Evolutionary conservation across 306 rosid species (phyloP).

Genomic region (Oxytropis ochrocephala): DNA sequence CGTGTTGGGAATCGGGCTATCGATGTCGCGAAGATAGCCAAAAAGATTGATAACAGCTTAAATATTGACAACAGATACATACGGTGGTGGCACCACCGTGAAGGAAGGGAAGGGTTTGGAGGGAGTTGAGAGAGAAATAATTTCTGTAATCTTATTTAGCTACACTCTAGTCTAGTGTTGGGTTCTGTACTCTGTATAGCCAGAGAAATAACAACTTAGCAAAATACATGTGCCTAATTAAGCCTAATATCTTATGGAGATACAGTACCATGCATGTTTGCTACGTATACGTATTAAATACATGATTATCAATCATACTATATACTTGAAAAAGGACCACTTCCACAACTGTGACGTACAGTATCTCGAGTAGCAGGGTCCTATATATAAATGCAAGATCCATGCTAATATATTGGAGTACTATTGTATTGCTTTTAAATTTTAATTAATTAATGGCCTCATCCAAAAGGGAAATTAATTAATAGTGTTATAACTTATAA

Average conservation of each 20-base stretch:
- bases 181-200: not conserved
- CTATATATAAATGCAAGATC: not conserved
- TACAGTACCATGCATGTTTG: constrained; percentile 35
- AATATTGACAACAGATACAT: too few species aligned
- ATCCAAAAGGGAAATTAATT: not conserved
- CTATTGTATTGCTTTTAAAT: too few species aligned
- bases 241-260: too few species aligned
- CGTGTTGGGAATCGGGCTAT: too few species aligned
- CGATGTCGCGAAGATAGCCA: too few species aligned
- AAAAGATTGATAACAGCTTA: too few species aligned
- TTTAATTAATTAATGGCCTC: not conserved
- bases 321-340: constrained; percentile 42
- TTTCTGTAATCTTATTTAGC: too few species aligned
- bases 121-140: too few species aligned
- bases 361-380: too few species aligned
- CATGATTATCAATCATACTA: not conserved
- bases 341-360: constrained; percentile 50
- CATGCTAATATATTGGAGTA: not conserved
- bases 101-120: too few species aligned
- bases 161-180: too few species aligned
- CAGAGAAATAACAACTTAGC: not conserved
- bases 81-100: too few species aligned
- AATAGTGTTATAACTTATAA: not conserved
- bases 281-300: constrained; percentile 29
- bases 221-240: constrained; percentile 6